Percentiles rank a stretch among this genome's conserved stretches.
These are phyloP conservation scores for Trichoderma sp. DNA, from an alignment of 2,329 filamentous ascomycete genomes.

Conservation along the genomic window DNA sequence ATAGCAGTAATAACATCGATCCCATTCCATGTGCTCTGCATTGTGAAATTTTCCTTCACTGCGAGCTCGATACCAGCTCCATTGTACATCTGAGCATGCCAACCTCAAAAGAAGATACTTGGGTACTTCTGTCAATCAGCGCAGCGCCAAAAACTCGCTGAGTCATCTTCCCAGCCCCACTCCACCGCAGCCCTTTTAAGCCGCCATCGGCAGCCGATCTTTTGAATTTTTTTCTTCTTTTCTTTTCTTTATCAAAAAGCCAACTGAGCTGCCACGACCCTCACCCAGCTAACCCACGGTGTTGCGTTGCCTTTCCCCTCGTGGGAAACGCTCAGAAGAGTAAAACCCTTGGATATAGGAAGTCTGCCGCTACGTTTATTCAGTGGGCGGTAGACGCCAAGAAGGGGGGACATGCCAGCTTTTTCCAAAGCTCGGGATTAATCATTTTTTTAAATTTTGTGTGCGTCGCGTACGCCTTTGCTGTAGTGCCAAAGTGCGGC, in stretches of 20 bases:
- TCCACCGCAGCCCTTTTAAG: constrained; percentile 11
- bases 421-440: constrained; percentile 4
- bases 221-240: constrained; percentile 36
- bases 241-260: constrained; percentile 61
- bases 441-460: background rate
- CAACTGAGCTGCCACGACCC: constrained; percentile 62
- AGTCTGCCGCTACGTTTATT: constrained; percentile 51
- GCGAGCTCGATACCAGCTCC: background rate
- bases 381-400: constrained; percentile 57
- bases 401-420: constrained; percentile 54
- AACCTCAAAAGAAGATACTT: background rate
- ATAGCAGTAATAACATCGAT: background rate
- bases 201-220: constrained; percentile 24
- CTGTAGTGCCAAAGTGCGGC: background rate
- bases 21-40: background rate
- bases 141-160: background rate
- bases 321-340: constrained; percentile 56
- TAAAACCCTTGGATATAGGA: constrained; percentile 60
- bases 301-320: constrained; percentile 58
- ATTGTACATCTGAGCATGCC: background rate
- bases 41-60: background rate
- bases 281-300: constrained; percentile 56
- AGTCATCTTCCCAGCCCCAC: background rate
- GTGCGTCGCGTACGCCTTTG: constrained; percentile 3
- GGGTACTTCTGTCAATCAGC: background rate